These are phyloP conservation scores for Coniosporium apollinis DNA, from an alignment of 495 filamentous ascomycete species.

Conservation along the genomic window DNA sequence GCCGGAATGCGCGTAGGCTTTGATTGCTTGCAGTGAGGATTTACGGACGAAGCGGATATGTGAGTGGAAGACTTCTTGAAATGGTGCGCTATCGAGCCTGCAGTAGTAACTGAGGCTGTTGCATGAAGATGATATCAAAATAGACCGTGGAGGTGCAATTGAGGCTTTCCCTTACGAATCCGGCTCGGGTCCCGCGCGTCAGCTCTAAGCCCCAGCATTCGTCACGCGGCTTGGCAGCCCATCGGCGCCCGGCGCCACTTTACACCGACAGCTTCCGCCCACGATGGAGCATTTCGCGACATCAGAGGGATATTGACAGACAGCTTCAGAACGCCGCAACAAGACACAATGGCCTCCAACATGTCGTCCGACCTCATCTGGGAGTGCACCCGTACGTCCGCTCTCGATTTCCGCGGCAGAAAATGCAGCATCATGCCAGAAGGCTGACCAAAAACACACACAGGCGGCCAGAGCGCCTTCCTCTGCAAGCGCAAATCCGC, in stretches of 20 bases:
- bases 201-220: conserved; percentile 60
- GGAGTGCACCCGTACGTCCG: conserved; percentile 71
- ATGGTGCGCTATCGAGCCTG: no score
- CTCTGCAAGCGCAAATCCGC: conserved; percentile 71
- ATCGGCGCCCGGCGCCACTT: not conserved
- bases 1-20: conserved; percentile 2
- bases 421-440: not conserved
- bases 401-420: not conserved
- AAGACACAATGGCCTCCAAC: conserved; percentile 18
- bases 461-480: conserved; percentile 67
- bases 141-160: no score
- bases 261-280: no score
- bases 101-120: no score
- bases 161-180: not conserved
- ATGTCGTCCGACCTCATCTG: conserved; percentile 81
- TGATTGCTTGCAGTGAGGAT: no score
- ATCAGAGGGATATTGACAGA: conserved; percentile 21
- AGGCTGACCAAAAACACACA: not conserved
- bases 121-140: no score
- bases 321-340: conserved; percentile 37
- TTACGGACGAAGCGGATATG: no score
- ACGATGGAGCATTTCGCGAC: not conserved
- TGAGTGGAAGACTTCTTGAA: no score
- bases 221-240: not conserved
- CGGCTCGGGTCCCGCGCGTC: not conserved